Evolutionary conservation across 306 rosid species (phyloP).

Genomic region (Ammopiptanthus mongolicus): DNA sequence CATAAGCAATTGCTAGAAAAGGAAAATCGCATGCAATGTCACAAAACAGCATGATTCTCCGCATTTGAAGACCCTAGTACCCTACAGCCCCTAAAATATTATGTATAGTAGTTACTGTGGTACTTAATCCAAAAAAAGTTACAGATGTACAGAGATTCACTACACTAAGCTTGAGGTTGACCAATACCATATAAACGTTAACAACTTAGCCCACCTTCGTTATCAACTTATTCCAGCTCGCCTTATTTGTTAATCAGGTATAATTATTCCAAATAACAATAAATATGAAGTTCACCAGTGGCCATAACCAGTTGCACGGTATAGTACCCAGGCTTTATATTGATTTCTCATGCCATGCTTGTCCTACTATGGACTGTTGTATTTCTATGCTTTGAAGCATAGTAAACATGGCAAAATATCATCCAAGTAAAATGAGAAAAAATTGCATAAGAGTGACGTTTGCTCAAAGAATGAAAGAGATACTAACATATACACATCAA

Average conservation of each 20-base stretch:
- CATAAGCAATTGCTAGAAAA: neutral
- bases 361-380: neutral
- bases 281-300: neutral
- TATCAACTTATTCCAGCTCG: neutral
- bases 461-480: neutral
- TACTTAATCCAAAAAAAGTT: neutral
- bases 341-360: neutral
- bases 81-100: neutral
- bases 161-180: neutral
- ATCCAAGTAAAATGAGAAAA: neutral
- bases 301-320: neutral
- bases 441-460: neutral
- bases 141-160: neutral
- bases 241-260: neutral
- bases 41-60: neutral
- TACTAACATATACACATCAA: neutral
- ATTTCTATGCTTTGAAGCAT: neutral
- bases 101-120: neutral
- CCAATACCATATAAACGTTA: neutral
- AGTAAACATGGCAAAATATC: neutral
- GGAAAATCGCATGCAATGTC: neutral
- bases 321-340: neutral
- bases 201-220: neutral
- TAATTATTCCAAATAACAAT: neutral
- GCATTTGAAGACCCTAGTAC: neutral